phyloP scores from a whole-genome alignment of 805 yeast genomes.

The Zygoascus bituminiphila region DNA sequence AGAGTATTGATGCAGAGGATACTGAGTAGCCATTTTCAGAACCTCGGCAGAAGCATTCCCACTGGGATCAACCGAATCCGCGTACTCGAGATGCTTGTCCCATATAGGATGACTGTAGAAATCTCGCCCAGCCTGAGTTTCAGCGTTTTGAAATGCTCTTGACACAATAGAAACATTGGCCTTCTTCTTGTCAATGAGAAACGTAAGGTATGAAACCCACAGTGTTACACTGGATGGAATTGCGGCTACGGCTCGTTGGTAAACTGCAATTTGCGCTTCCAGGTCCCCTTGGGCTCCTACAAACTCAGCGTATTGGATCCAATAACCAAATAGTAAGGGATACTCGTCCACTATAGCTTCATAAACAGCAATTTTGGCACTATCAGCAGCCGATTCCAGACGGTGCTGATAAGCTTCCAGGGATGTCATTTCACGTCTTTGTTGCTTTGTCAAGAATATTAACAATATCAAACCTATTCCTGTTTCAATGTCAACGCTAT shows the following conservation, averaged over 20 bases:
- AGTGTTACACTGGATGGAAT: slow-evolving; percentile 27
- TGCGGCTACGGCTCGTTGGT: slow-evolving; percentile 31
- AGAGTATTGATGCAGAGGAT: slow-evolving; percentile 86
- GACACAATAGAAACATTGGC: slow-evolving; percentile 11
- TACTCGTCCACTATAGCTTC: slow-evolving; percentile 26
- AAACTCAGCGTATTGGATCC: slow-evolving; percentile 33
- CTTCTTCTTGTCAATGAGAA: slow-evolving; percentile 8
- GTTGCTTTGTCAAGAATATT: too few species aligned
- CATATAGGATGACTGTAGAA: slow-evolving; percentile 74
- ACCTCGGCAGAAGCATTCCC: slow-evolving; percentile 33
- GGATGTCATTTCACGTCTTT: too few species aligned
- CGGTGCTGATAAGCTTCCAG: slow-evolving; percentile 1
- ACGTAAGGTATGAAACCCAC: slow-evolving; percentile 24
- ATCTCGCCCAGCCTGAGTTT: slow-evolving; percentile 50
- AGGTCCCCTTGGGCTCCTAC: slow-evolving; percentile 16
- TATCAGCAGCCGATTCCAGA: not conserved
- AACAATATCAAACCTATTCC: too few species aligned
- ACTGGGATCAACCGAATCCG: slow-evolving; percentile 34
- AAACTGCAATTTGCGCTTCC: slow-evolving; percentile 20
- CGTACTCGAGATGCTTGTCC: slow-evolving; percentile 68
- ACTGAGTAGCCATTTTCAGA: slow-evolving; percentile 27
- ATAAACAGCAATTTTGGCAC: slow-evolving; percentile 10
- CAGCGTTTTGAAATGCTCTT: slow-evolving; percentile 39
- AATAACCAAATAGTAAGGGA: slow-evolving; percentile 36
- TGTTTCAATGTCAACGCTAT: too few species aligned